Evolutionary conservation across 2,329 filamentous ascomycete species (phyloP).

Genomic region (Colletotrichum sp.): DNA sequence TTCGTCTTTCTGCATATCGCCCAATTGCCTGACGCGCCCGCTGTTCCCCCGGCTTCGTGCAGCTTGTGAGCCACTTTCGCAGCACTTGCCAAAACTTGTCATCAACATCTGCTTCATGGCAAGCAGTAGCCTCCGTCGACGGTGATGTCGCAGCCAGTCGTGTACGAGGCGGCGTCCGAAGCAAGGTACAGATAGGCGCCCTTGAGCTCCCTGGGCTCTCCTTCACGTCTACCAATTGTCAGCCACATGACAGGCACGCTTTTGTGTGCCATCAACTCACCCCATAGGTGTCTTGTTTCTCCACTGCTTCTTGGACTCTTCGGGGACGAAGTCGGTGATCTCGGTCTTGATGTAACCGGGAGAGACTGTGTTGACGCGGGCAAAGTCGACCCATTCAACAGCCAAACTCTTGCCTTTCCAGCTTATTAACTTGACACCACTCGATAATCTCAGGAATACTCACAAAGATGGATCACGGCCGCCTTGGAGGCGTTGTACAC

Average conservation of each 20-base stretch:
- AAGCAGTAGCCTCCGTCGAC: slow-evolving; percentile 76
- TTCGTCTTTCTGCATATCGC: background rate
- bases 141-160: slow-evolving; percentile 74
- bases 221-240: slow-evolving; percentile 62
- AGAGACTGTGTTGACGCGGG: slow-evolving; percentile 73
- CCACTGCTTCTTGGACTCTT: slow-evolving; percentile 75
- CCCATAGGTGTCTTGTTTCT: slow-evolving; percentile 82
- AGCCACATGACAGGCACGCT: slow-evolving; percentile 1
- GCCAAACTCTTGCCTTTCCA: slow-evolving; percentile 69
- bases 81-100: background rate
- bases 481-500: slow-evolving; percentile 78
- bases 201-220: slow-evolving; percentile 76
- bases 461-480: slow-evolving; percentile 63
- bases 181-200: slow-evolving; percentile 83
- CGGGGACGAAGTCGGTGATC: slow-evolving; percentile 67
- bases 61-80: background rate
- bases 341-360: slow-evolving; percentile 80
- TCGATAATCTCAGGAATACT: slow-evolving; percentile 21
- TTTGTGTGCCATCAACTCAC: slow-evolving; percentile 35
- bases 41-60: background rate
- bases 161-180: slow-evolving; percentile 82
- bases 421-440: background rate
- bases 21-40: background rate
- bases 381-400: slow-evolving; percentile 79
- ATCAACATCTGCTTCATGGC: slow-evolving; percentile 36